Evolutionary conservation across 495 filamentous ascomycete genomes (phyloP), one percentile per base, ranked within the genome.

Genomic region (Letharia columbiana): DNA sequence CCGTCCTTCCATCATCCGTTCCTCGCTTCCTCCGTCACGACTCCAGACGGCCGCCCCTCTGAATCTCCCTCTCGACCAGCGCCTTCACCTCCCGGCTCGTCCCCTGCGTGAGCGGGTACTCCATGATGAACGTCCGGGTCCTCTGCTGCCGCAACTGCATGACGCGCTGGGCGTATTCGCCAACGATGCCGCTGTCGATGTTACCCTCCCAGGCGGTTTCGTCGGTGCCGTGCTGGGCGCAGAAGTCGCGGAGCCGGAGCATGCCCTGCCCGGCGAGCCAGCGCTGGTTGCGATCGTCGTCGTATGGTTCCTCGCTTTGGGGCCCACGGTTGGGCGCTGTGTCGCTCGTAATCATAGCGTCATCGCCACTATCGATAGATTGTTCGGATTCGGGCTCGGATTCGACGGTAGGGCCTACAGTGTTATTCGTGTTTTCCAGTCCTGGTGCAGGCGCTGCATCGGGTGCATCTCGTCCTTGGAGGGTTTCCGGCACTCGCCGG

Each of bases 81-180:
- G 57, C 63, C 41, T 41, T 68, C 4, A 69, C 69, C 8, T 66
- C 67, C 59, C 31, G 18, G 13, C 67, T 62, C 20, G 71, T 62
- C 3, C 71, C 71, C 61, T 73, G 71, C 50, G 40, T 45, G 10
- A 73, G 62, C 13, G 67, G 61, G 42, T 71, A 73, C 18, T 70
- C 65, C 54, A 71, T 13, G 20, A 73, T 67, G 41, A 70, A 75
- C 8, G 56, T 63, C 50, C 69, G 62, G 40, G 67, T 66, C 23
- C 67, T 52, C 49, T 57, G 39, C 40, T 71, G 58, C 64, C 64
- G 61, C 45, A 76, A 41, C 56, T 64, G 47, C 37, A 63, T n/a
- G 50, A 75, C 63, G 62, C 71, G 61, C 20, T n/a, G 11, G 23
- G 67, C 71, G 42, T 73, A 73, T 20, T 71, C 69, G 20, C 33